Evolutionary conservation across 2,329 filamentous ascomycete species (phyloP).

Genomic region (Niveomyces coronatus): DNA sequence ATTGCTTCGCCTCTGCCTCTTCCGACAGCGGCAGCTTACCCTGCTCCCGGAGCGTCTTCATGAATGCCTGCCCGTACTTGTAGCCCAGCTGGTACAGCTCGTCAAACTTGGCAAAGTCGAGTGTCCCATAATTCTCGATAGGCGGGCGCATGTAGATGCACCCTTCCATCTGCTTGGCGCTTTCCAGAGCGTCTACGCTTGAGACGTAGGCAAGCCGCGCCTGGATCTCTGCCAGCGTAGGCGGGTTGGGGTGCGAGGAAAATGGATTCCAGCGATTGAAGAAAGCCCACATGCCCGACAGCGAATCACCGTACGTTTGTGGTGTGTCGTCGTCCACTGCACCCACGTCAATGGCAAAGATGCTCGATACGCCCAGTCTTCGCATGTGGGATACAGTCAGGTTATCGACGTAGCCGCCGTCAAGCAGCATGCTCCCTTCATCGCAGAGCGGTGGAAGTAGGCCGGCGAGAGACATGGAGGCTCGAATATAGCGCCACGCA

Average conservation of each 20-base stretch:
- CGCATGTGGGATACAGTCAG: constrained; percentile 97
- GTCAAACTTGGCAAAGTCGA: constrained; percentile 96
- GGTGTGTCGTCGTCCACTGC: constrained; percentile 85
- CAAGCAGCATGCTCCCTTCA: constrained; percentile 91
- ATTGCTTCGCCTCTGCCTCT: constrained; percentile 68
- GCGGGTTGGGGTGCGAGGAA: constrained; percentile 78
- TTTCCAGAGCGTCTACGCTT: constrained; percentile 85
- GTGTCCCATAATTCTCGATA: constrained; percentile 82
- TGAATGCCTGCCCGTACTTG: constrained; percentile 69
- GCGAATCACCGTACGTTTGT: constrained; percentile 84
- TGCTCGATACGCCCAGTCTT: constrained; percentile 79
- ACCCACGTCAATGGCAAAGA: constrained; percentile 93
- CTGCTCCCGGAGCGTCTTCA: constrained; percentile 66
- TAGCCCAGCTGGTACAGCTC: constrained; percentile 92
- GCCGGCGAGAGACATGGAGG: constrained; percentile 93
- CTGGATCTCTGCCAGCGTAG: constrained; percentile 92
- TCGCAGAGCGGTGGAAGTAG: constrained; percentile 89
- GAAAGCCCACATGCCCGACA: constrained; percentile 92
- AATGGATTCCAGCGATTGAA: constrained; percentile 97
- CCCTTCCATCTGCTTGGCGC: constrained; percentile 81
- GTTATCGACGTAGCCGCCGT: constrained; percentile 96
- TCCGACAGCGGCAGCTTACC: constrained; percentile 62
- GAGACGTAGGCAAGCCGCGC: constrained; percentile 89
- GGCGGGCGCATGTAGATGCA: constrained; percentile 96
- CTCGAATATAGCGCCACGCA: constrained; percentile 92